Base-by-base conservation (phyloP, 306 rosid genomes). In the Lathyrus tuberosus region DNA sequence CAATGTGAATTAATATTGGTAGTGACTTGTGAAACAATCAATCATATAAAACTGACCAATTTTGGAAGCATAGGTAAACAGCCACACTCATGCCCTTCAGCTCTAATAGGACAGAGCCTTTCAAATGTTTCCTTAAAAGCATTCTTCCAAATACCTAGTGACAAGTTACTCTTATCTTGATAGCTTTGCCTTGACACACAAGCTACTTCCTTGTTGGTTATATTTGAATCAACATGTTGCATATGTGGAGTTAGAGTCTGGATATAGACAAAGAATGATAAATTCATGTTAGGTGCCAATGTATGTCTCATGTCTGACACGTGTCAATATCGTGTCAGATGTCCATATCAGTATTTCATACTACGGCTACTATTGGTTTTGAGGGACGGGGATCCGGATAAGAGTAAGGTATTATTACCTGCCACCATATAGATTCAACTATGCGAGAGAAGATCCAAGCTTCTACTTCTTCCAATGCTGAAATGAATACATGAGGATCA, bases 351-450 rank as follows among this genome's bases (percentile, higher is more conserved):
- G 10, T 7, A 35, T 35, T 35, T 35, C 40, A 35, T 35, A 35
- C 40, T 35, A 35, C 10, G 8, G 38, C 38, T 33, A 31, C 37
- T 31, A 31, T 5, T 4, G 6, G 8, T 31, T 5, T 31, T 24
- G 26, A 24, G 26, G 26, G 26, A 1, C 26, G 26, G 3, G 26
- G 26, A 24, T 24, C 26, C 26, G 26, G 2, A 67, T 46, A 69
- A 35, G 31, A 67, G 40, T 26, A 22, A 53, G 24, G 56, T 13
- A 20, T 64, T 13, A 20, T 64, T 65, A 91, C 99, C 99, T 94
- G 99, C 99, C 99, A 94, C 99, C 99, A 94, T 64, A 91, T 82
- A 73, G 96, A 91, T 76, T 94, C 99, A 57, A 94, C 87, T 22
- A 94, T 83, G 38, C 96, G 91, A 24, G 92, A 85, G 81, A 94